phyloP scores from a whole-genome alignment of 139 green algal species.

The Medakamo hakoo region DNA sequence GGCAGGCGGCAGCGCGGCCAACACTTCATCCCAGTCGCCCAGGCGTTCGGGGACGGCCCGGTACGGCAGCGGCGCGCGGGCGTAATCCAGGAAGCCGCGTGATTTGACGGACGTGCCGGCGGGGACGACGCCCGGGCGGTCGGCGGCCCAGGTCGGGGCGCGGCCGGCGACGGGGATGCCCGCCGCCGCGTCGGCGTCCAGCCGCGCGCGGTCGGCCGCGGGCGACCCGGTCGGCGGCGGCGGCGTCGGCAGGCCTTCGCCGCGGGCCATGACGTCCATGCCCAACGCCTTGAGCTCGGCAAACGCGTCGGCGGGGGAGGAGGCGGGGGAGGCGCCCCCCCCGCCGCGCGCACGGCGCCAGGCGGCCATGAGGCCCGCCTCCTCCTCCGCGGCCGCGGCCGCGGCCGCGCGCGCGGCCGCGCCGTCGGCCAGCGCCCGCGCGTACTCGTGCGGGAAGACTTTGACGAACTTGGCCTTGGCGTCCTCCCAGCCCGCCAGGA shows the following conservation, averaged over 20 bases:
- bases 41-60: constrained; percentile 60
- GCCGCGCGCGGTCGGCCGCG: constrained; percentile 2
- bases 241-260: constrained; percentile 18
- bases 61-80: constrained; percentile 69
- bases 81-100: constrained; percentile 78
- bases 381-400: constrained; percentile 29
- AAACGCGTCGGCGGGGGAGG: constrained; percentile 49
- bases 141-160: constrained; percentile 45
- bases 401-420: constrained; percentile 14
- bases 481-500: constrained; percentile 59
- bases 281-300: constrained; percentile 61
- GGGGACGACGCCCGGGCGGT: constrained; percentile 39
- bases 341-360: not conserved
- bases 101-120: constrained; percentile 40
- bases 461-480: constrained; percentile 44
- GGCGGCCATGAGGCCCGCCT: constrained; percentile 31
- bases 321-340: not conserved
- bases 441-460: constrained; percentile 58
- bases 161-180: constrained; percentile 35
- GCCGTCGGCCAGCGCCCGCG: constrained; percentile 26
- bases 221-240: not conserved
- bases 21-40: constrained; percentile 79
- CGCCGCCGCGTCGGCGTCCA: constrained; percentile 30
- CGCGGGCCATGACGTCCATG: constrained; percentile 14
- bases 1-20: constrained; percentile 15